Base-by-base conservation (phyloP, 768 basidiomycete genomes). In the Melanogaster broomeanus region DNA sequence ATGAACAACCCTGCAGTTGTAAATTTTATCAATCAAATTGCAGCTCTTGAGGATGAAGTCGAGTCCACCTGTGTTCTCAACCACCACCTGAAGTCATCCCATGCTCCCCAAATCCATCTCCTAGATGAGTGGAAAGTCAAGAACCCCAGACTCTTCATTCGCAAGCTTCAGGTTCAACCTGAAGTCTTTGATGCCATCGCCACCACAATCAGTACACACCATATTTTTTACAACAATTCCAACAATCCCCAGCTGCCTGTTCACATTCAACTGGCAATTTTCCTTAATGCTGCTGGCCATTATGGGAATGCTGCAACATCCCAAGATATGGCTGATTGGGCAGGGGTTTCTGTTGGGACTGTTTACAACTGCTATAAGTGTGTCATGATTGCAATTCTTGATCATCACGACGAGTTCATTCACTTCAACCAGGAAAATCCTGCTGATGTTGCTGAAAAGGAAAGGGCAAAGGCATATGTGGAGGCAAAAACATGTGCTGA, bases 241-340 rank as follows among this genome's bases (percentile, higher is more conserved):
- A 45, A 48, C 34, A 48, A 60, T 33, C 19, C 27, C 2, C 69
- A 71, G 49, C 55, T 63, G 12, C 64, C 65, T 10, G 55, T 70
- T 24, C 56, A 61, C 4, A 42, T 57, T 9, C 68, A 72, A 42
- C 62, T 73, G 3, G 63, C 69, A 2, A 66, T 71, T 18, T 54
- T 62, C 25, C 30, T 40, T 8, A 40, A 40, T 22, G 10, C 19
- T 24, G 21, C 22, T 22, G 40, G 40, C 12, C 52, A 53, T 18
- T 53, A 53, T 25, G 43, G 46, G 0, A 61, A 61, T 46, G 48
- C 48, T 2, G 52, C 48, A 2, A 52, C 51, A 1, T 42, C 48
- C 11, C 22, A 61, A 11, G 67, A 66, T 47, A 48, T 65, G 21
- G 59, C 61, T 27, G 44, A 56, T 4, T 52, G 50, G 43, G 59